Evolutionary conservation across 768 basidiomycete genomes (phyloP).

Genomic region (Suillus cothurnatus): DNA sequence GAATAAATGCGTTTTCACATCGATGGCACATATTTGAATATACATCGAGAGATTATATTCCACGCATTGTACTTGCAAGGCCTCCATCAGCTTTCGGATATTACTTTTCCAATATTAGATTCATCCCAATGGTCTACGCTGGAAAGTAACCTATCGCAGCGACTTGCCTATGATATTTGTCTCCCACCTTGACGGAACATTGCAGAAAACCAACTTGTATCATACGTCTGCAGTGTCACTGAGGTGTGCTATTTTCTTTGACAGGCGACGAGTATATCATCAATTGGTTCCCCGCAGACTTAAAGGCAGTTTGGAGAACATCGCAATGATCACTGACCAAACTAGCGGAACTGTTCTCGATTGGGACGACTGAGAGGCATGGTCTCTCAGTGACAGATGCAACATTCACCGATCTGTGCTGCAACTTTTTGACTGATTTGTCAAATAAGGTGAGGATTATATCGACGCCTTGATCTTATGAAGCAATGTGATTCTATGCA

Average conservation of each 20-base stretch:
- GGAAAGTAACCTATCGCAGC: constrained; percentile 28
- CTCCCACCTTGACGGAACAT: constrained; percentile 25
- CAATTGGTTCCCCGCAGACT: constrained; percentile 28
- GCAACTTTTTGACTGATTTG: constrained; percentile 45
- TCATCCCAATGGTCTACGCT: constrained; percentile 43
- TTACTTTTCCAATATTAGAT: constrained; percentile 53
- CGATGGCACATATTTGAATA: constrained; percentile 14
- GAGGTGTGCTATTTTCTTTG: constrained; percentile 41
- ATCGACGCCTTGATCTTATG: background rate
- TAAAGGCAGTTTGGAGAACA: constrained; percentile 36
- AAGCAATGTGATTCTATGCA: constrained; percentile 11
- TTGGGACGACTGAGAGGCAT: no score
- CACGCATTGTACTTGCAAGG: constrained; percentile 61
- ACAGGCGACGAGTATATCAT: background rate
- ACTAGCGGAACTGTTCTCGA: constrained; percentile 52
- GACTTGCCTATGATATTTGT: constrained; percentile 20
- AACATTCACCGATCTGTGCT: constrained; percentile 29
- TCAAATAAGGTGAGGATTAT: background rate
- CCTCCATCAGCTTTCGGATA: constrained; percentile 49
- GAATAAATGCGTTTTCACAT: constrained; percentile 21
- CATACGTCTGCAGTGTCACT: constrained; percentile 59
- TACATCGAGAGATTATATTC: constrained; percentile 51
- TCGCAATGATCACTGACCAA: constrained; percentile 50
- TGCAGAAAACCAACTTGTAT: constrained; percentile 41
- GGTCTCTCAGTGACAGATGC: constrained; percentile 25